Base-by-base conservation (phyloP, 306 rosid species). In the Cicer judaicum region DNA sequence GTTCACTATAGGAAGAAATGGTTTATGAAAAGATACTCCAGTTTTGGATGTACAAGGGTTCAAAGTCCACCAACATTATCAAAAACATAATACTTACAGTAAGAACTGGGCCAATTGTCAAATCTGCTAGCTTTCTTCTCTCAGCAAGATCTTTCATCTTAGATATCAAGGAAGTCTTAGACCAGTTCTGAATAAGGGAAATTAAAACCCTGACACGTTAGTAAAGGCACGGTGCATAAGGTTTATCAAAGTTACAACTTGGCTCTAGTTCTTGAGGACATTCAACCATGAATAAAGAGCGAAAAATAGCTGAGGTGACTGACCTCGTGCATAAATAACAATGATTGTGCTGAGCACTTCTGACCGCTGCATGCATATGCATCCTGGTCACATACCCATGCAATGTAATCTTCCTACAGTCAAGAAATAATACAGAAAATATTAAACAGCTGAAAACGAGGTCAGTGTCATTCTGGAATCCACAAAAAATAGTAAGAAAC, bases 361-460 rank as follows among this genome's bases (percentile, higher is more conserved):
- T 94, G 98, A 71, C 98, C 98, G 52, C 97, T 94, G 77, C 98
- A 90, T 55, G 98, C 98, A 24, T 91, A 94, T 65, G 98, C 98
- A 90, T 94, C 98, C 84, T 94, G 98, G 80, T 94, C 98, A 79
- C 97, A 94, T 55, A 94, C 96, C 97, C 97, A 94, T 2, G 96
- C 96, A 48, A 87, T 76, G 65, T 94, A 94, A 46, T 94, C 95
- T 77, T 91, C 96, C 98, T 94, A 84, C 73, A 64, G 76, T 42
- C 66, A 65, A 84, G 77, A 70, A 81, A 80, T 34, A 77, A 48
- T 29, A 80, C 61, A 53, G 79, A 79, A 72, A 49, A 47, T 29
- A 13, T 64, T 54, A 44, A n/a, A 11, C 10, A 47, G 65, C 52
- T 14, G 80, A 72, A 79, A 53, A 55, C 38, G 43, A 15, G 12